Conservation (phyloP, 768 basidiomycete genomes). For the Lactifluus subvellereus region DNA sequence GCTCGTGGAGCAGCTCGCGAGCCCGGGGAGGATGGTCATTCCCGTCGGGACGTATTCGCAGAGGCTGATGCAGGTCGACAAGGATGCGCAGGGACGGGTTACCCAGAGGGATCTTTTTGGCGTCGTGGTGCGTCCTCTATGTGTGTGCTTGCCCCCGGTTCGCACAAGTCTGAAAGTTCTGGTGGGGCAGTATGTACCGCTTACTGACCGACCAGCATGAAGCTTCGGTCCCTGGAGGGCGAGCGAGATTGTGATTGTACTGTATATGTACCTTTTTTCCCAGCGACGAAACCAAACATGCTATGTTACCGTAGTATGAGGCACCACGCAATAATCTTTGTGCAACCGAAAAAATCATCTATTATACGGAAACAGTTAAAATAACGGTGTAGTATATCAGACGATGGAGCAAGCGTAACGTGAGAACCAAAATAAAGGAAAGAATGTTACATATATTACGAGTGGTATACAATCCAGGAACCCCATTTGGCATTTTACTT, state of each 20-base stretch:
- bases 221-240: neutral
- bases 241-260: neutral
- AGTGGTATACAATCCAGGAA: slow-evolving; percentile 1
- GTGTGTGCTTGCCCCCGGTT: neutral
- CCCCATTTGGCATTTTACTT: neutral
- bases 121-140: slow-evolving; percentile 56
- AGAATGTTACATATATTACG: slow-evolving; percentile 13
- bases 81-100: slow-evolving; percentile 62
- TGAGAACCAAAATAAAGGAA: neutral
- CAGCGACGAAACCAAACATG: neutral
- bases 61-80: slow-evolving; percentile 70
- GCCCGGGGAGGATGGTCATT: slow-evolving; percentile 84
- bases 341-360: neutral
- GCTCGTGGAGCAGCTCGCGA: slow-evolving; percentile 72
- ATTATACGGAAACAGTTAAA: neutral
- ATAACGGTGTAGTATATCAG: neutral
- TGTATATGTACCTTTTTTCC: neutral
- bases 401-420: neutral
- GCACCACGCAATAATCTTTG: neutral
- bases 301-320: neutral
- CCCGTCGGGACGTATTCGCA: slow-evolving; percentile 67
- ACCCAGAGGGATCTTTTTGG: slow-evolving; percentile 64
- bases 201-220: slow-evolving; percentile 44
- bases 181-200: slow-evolving; percentile 54
- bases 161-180: neutral